A percentile compares a stretch with the other conserved stretches of the same genome.
Conservation (phyloP, 192 early-diverging fungal genomes). For the Lobosporangium transversale region DNA sequence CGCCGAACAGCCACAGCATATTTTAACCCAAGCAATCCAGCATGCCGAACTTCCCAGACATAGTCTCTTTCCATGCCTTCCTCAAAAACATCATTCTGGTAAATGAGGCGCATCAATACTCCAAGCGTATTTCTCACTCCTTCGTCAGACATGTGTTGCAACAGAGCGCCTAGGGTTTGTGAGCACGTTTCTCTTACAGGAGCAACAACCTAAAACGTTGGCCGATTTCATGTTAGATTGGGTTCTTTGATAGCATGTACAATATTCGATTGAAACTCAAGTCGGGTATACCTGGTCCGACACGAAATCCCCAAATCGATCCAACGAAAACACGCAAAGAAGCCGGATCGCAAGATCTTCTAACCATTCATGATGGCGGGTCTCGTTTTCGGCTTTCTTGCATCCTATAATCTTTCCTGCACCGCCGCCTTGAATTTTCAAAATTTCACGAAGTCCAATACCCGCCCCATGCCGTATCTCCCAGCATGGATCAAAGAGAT, state of each 20-base stretch:
- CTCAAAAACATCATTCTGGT: conserved; percentile 61
- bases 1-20: conserved; percentile 93
- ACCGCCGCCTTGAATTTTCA: conserved; percentile 87
- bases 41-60: conserved; percentile 94
- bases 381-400: conserved; percentile 64
- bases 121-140: conserved; percentile 72
- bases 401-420: conserved; percentile 77
- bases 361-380: conserved; percentile 79
- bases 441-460: conserved; percentile 88
- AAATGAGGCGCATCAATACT: conserved; percentile 74
- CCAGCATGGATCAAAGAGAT: conserved; percentile 80
- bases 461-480: conserved; percentile 96
- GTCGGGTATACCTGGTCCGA: conserved; percentile 76
- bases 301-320: conserved; percentile 97
- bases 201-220: conserved; percentile 72
- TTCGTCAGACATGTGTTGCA: conserved; percentile 67
- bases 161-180: conserved; percentile 78
- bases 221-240: neutral
- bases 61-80: conserved; percentile 48
- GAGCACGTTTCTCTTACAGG: conserved; percentile 97
- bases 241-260: neutral
- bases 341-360: conserved; percentile 91
- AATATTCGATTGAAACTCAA: neutral
- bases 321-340: conserved; percentile 93
- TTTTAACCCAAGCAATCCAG: conserved; percentile 91